These are phyloP conservation scores for Balakata baccata DNA, from an alignment of 345 rosid species.

Conservation along the genomic window DNA sequence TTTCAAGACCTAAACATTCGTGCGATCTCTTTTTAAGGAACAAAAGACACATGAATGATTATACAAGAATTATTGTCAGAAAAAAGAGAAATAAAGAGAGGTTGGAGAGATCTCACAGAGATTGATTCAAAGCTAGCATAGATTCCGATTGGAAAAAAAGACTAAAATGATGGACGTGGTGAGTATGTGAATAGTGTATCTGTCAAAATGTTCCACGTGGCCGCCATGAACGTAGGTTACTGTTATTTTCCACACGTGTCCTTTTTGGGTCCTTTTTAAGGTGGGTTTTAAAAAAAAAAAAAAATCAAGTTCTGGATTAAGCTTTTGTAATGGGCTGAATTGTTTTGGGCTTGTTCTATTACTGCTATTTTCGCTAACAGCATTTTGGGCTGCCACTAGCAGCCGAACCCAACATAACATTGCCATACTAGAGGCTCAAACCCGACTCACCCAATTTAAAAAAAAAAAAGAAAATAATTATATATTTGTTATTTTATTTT, in stretches of 20 bases:
- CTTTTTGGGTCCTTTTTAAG: neutral
- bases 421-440: too few relatives aligned
- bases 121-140: neutral
- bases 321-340: neutral
- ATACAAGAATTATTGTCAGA: neutral
- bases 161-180: neutral
- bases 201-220: conserved; percentile 10
- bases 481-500: too few relatives aligned
- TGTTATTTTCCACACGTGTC: neutral
- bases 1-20: too few relatives aligned
- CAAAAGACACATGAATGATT: too few relatives aligned
- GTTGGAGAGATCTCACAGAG: neutral
- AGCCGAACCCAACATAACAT: too few relatives aligned
- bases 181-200: neutral
- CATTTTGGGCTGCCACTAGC: too few relatives aligned
- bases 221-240: neutral
- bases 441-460: too few relatives aligned
- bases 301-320: neutral
- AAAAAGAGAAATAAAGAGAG: neutral
- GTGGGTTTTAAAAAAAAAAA: too few relatives aligned
- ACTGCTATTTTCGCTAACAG: too few relatives aligned
- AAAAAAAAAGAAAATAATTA: too few relatives aligned
- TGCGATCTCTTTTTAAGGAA: too few relatives aligned
- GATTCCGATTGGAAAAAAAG: neutral
- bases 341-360: too few relatives aligned